Conservation (phyloP, 257 asterid genomes). For the Ehretia macrophylla region DNA sequence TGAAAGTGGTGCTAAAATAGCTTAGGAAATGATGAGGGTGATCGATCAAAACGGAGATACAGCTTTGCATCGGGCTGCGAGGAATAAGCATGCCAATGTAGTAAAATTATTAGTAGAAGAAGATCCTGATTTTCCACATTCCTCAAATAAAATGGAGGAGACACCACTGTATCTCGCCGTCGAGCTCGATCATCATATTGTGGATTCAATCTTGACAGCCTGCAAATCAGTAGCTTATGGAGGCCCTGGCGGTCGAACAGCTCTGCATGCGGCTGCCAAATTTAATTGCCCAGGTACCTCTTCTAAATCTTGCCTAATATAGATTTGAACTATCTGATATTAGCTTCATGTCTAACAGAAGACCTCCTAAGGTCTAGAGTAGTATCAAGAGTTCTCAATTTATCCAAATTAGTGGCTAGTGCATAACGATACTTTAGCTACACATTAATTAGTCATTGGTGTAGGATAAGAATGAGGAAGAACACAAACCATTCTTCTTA, state of each 20-base stretch:
- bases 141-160: background rate
- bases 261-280: constrained; percentile 14
- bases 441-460: too few relatives aligned
- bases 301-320: too few relatives aligned
- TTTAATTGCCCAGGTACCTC: background rate
- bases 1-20: background rate
- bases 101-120: background rate
- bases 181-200: constrained; percentile 1
- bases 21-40: background rate
- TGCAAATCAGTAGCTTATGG: background rate
- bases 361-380: too few relatives aligned
- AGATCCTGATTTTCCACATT: background rate
- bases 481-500: too few relatives aligned
- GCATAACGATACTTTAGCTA: too few relatives aligned
- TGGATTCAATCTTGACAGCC: background rate
- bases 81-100: background rate
- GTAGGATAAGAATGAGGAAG: too few relatives aligned
- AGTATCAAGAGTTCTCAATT: too few relatives aligned
- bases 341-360: too few relatives aligned
- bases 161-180: constrained; percentile 17
- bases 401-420: too few relatives aligned
- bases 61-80: constrained; percentile 11
- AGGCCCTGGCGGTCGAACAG: constrained; percentile 12
- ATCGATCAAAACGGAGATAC: constrained; percentile 1
- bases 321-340: too few relatives aligned